Percentiles rank a stretch among this genome's conserved stretches.
These are phyloP conservation scores for Croton setiger DNA, from an alignment of 441 rosid species.

Conservation along the genomic window DNA sequence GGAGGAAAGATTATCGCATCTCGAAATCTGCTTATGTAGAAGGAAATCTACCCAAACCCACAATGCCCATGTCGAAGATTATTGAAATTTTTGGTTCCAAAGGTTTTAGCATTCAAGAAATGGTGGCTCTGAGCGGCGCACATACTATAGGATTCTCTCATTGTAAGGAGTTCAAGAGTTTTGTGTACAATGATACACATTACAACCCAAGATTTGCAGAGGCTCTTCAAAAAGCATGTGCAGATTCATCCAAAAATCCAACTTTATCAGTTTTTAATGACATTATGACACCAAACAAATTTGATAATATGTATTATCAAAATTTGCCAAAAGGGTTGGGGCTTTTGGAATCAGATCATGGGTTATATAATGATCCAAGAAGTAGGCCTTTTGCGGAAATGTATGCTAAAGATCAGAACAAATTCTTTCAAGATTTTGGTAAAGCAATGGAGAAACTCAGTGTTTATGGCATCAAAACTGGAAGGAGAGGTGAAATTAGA, in stretches of 20 bases:
- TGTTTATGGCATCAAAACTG: conserved; percentile 47
- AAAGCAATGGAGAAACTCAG: conserved; percentile 61
- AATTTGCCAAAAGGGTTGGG: conserved; percentile 57
- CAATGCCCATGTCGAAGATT: conserved; percentile 36
- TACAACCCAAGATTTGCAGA: conserved; percentile 32
- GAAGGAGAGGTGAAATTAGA: conserved; percentile 54
- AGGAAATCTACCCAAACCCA: conserved; percentile 40
- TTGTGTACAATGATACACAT: conserved; percentile 35
- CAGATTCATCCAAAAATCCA: conserved; percentile 38
- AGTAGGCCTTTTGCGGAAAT: conserved; percentile 45
- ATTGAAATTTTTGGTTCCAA: conserved; percentile 37
- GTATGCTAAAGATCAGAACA: conserved; percentile 54
- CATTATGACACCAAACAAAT: conserved; percentile 62
- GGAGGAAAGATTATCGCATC: conserved; percentile 52
- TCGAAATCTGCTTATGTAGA: conserved; percentile 39
- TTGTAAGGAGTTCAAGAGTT: conserved; percentile 54
- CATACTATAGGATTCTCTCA: conserved; percentile 85
- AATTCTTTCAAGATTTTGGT: conserved; percentile 53
- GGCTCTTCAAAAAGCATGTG: conserved; percentile 46
- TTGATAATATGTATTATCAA: conserved; percentile 62
- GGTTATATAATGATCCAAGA: conserved; percentile 36
- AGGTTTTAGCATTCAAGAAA: conserved; percentile 46
- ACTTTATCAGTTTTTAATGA: conserved; percentile 66
- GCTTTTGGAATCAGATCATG: conserved; percentile 53
- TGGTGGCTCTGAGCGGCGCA: conserved; percentile 65